Evolutionary conservation across 1,139 yeast genomes (phyloP).

Genomic region (Geotrichum carabidarum): DNA sequence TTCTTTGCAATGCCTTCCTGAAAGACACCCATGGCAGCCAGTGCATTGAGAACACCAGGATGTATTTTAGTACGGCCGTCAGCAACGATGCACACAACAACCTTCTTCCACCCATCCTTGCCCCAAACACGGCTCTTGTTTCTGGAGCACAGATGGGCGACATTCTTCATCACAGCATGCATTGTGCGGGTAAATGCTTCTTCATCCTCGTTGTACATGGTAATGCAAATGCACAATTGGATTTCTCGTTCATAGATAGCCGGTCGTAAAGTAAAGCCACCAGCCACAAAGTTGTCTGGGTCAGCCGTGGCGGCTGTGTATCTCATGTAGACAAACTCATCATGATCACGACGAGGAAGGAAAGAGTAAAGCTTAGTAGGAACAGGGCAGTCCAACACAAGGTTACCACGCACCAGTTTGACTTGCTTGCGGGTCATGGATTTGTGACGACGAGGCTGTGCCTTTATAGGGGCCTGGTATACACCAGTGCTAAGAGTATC

Average conservation of each 20-base stretch:
- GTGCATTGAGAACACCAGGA: conserved; percentile 56
- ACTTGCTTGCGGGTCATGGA: conserved; percentile 58
- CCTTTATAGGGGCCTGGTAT: conserved; percentile 42
- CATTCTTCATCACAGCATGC: conserved; percentile 72
- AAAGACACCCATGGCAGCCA: conserved; percentile 69
- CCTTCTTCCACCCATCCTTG: conserved; percentile 71
- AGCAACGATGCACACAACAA: conserved; percentile 68
- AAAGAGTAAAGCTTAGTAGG: conserved; percentile 80
- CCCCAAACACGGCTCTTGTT: conserved; percentile 54
- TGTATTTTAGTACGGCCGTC: conserved; percentile 72
- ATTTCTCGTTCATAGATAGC: conserved; percentile 61
- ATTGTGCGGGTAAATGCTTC: conserved; percentile 64
- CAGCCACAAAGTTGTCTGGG: conserved; percentile 54
- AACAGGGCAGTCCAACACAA: conserved; percentile 87
- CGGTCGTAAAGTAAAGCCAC: conserved; percentile 62
- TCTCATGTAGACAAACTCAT: conserved; percentile 75
- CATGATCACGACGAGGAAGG: conserved; percentile 75
- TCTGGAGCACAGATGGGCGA: conserved; percentile 45
- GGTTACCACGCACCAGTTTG: conserved; percentile 65
- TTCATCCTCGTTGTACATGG: conserved; percentile 81
- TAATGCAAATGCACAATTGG: conserved; percentile 67
- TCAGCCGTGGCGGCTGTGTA: conserved; percentile 81
- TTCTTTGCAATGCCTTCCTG: conserved; percentile 83
- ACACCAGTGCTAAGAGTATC: conserved; percentile 30
- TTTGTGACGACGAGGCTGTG: conserved; percentile 57